Evolutionary conservation across 306 rosid species (phyloP), one percentile per base, ranked within the genome.

Genomic region (Ceratonia siliqua): DNA sequence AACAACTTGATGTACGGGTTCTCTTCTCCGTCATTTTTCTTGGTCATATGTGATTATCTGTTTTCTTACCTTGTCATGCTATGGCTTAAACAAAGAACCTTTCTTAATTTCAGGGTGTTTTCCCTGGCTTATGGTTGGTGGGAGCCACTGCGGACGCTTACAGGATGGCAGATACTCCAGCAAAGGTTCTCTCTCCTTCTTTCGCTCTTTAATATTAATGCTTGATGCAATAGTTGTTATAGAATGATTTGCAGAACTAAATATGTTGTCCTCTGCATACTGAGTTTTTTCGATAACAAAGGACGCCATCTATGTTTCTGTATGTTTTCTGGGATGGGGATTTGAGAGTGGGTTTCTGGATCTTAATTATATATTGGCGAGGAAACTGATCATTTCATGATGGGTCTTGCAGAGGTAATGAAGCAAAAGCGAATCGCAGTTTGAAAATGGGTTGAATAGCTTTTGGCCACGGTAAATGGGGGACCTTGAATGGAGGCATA

Each of bases 91-190:
- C 42, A 65, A 67, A 22, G 25, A 4, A 5, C 10, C 30, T 49
- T 75, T 50, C 12, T 38, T 68, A 50, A 59, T 83, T 79, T 52
- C 87, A 92, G 99, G 27, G 14, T 58, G 83, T 78, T 76, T 95
- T 92, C 78, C 99, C 97, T 13, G 99, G 96, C 22, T 85, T 92
- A 61, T 95, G 99, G 99, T 58, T 95, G 82, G 97, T 87, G 46
- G 99, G 99, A 56, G 46, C 80, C 25, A 80, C 89, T 18, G 92
- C 92, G 0, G 98, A 95, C 35, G 70, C 93, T 58, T 92, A 87
- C 57, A 84, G 87, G 54, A 69, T 78, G 4, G 70, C 89, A 15
- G 92, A 86, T 61, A 74, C 96, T 73, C 85, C 89, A 9, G 41
- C 91, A 11, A 92, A 92, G 99, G 98, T 90, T 62, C 55, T 20